A percentile compares a stretch with the other conserved stretches of the same genome.
Conservation (phyloP, 371 early-diverging fungal species). For the Apophysomyces elegans region DNA sequence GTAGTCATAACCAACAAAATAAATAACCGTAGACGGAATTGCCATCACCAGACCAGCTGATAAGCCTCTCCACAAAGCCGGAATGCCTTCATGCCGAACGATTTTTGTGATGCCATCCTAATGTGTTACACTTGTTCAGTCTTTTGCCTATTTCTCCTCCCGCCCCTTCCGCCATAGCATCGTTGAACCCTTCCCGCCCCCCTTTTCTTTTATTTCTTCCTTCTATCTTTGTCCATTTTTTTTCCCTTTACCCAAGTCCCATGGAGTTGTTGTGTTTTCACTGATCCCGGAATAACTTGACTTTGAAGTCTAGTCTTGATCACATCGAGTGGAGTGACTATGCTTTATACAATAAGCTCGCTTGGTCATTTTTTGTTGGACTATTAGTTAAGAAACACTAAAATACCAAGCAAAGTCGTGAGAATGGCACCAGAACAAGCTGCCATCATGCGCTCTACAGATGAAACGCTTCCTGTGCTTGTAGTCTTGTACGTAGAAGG, state of each 20-base stretch:
- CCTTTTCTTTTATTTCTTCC: too few species aligned
- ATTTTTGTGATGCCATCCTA: conserved; percentile 85
- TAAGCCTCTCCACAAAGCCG: conserved; percentile 88
- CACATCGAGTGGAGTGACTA: conserved; percentile 86
- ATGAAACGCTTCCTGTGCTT: neutral
- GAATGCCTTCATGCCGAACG: conserved; percentile 78
- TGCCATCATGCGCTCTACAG: neutral
- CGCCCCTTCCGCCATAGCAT: too few species aligned
- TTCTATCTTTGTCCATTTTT: neutral
- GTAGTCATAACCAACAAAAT: conserved; percentile 95
- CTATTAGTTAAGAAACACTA: neutral
- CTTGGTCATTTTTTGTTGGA: neutral
- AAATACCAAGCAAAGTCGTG: neutral
- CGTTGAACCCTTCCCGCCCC: too few species aligned
- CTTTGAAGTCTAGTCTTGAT: conserved; percentile 93
- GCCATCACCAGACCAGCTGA: conserved; percentile 89
- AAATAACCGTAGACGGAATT: conserved; percentile 91
- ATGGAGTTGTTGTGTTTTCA: conserved; percentile 21
- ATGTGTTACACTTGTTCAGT: neutral
- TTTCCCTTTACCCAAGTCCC: conserved; percentile 35
- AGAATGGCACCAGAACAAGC: conserved; percentile 4
- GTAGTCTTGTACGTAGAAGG: neutral
- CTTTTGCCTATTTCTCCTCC: too few species aligned
- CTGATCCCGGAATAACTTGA: conserved; percentile 45
- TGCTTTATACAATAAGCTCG: too few species aligned